Percentiles rank a stretch among this genome's conserved stretches.
Evolutionary conservation across 495 filamentous ascomycete genomes (phyloP).

Genomic region (Haplographium delicatum): DNA sequence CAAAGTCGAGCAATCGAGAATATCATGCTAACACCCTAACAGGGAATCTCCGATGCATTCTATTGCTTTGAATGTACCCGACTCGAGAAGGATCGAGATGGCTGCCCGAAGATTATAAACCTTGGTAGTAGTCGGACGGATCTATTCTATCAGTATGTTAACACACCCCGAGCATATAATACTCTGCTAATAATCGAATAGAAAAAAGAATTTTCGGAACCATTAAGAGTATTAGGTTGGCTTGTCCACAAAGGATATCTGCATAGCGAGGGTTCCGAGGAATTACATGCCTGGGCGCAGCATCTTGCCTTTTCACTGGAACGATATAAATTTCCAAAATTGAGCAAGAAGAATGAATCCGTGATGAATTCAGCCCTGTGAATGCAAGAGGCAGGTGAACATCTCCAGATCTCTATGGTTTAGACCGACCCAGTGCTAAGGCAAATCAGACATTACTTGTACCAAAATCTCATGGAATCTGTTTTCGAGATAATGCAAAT

Average conservation of each 20-base stretch:
- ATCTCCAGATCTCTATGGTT: no score
- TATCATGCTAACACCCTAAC: conserved; percentile 2
- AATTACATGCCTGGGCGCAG: neutral
- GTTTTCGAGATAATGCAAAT: no score
- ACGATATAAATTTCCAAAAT: no score
- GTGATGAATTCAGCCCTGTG: no score
- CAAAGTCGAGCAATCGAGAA: neutral
- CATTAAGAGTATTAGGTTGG: conserved; percentile 35
- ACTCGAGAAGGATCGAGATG: conserved; percentile 94
- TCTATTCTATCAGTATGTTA: conserved; percentile 70
- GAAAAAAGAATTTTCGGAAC: conserved; percentile 55
- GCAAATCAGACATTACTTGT: no score
- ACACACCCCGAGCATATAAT: neutral
- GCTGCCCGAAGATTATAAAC: conserved; percentile 99
- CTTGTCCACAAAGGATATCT: neutral
- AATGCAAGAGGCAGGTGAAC: no score
- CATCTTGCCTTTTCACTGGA: no score
- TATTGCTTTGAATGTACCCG: conserved; percentile 99
- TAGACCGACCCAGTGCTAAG: no score
- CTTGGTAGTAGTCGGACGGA: conserved; percentile 92
- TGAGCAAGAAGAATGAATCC: no score
- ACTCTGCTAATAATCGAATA: neutral
- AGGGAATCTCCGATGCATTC: conserved; percentile 97
- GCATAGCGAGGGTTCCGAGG: conserved; percentile 12
- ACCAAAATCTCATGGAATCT: no score